phyloP scores from a whole-genome alignment of 495 filamentous ascomycete species.

The Aspergillus bertholletiae region DNA sequence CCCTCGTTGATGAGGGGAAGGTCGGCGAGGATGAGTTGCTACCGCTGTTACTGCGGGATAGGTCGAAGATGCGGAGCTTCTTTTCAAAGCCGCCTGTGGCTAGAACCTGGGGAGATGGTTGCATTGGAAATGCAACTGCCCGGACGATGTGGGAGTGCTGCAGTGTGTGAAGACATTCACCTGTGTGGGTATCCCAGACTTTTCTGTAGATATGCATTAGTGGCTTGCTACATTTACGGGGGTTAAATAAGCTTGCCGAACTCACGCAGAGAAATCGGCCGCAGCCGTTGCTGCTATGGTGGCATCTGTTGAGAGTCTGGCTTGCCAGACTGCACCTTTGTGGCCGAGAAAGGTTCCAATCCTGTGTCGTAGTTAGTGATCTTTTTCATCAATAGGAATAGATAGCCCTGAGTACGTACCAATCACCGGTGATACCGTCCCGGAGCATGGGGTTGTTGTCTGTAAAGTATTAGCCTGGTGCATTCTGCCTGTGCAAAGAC shows the following conservation, averaged over 20 bases:
- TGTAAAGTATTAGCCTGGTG: conserved; percentile 26
- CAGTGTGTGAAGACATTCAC: conserved; percentile 83
- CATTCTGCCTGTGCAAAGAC: neutral
- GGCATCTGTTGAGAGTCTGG: conserved; percentile 83
- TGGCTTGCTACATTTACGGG: neutral
- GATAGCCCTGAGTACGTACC: conserved; percentile 45
- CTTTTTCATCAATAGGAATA: neutral
- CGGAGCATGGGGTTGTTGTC: conserved; percentile 98
- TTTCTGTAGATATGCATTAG: conserved; percentile 51
- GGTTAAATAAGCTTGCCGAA: conserved; percentile 4
- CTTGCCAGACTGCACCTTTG: conserved; percentile 97
- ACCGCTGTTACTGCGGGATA: conserved; percentile 47
- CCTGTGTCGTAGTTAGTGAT: conserved; percentile 42
- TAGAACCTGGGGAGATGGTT: conserved; percentile 70
- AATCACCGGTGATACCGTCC: conserved; percentile 94
- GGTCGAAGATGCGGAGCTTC: conserved; percentile 91
- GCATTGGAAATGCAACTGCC: conserved; percentile 79
- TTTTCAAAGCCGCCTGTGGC: conserved; percentile 95
- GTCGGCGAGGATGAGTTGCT: conserved; percentile 43
- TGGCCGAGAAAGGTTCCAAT: conserved; percentile 98
- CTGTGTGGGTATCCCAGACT: conserved; percentile 94
- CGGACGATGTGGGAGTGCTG: conserved; percentile 93
- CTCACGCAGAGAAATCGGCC: conserved; percentile 92
- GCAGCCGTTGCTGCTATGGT: conserved; percentile 86
- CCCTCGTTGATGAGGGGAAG: conserved; percentile 18